A percentile compares a stretch with the other conserved stretches of the same genome.
phyloP scores from a whole-genome alignment of 2,329 filamentous ascomycete genomes.

The Talaromyces sp. region DNA sequence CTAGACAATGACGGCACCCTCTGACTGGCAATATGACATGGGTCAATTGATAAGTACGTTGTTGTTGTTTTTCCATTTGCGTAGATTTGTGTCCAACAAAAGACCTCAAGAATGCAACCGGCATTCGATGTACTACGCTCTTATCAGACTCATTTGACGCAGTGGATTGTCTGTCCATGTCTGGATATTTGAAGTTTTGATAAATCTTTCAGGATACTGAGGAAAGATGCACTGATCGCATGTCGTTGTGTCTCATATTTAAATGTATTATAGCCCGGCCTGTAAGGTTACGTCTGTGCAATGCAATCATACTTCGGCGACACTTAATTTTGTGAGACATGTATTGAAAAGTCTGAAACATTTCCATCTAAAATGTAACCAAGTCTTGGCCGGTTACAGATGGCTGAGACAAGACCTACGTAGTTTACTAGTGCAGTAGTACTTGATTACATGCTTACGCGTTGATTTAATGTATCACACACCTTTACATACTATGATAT shows the following conservation, averaged over 20 bases:
- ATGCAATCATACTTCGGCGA: not conserved
- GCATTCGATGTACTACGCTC: not conserved
- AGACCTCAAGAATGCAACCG: not conserved
- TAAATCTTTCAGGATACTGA: not conserved
- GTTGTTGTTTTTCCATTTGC: not conserved
- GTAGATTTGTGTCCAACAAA: not conserved
- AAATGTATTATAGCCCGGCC: not conserved
- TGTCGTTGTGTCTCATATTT: not conserved
- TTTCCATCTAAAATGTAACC: not conserved
- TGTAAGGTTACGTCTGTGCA: not conserved
- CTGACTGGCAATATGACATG: not conserved
- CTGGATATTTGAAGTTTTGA: not conserved
- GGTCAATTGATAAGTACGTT: not conserved
- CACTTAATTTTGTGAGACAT: not conserved
- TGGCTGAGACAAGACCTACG: not conserved
- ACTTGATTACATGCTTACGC: not conserved
- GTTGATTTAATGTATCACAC: not conserved
- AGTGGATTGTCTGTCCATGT: not conserved
- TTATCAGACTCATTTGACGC: not conserved
- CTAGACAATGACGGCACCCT: not conserved
- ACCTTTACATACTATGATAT: not conserved
- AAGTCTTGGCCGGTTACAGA: not conserved
- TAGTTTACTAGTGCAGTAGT: not conserved
- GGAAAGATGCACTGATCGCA: not conserved
- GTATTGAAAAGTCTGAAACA: constrained; percentile 3